Evolutionary conservation across 495 filamentous ascomycete species (phyloP).

Genomic region (Penicillium malachiteum): DNA sequence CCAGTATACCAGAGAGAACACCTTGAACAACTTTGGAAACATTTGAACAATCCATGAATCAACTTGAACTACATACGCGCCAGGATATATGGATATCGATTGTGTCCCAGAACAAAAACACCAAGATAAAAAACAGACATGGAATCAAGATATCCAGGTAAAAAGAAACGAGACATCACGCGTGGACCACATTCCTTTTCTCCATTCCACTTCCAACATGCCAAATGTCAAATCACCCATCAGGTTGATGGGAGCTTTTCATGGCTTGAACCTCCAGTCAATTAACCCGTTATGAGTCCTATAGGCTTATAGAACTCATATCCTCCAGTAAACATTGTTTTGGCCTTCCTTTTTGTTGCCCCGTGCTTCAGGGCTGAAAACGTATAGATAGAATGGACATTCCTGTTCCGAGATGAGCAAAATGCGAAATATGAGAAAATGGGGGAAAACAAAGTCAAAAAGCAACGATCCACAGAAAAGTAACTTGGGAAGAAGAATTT

Average conservation of each 20-base stretch:
- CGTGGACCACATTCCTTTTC: neutral
- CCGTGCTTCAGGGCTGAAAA: neutral
- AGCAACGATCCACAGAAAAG: neutral
- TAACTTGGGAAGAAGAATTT: constrained; percentile 7
- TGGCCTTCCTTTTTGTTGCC: neutral
- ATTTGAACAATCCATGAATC: neutral
- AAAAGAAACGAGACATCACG: constrained; percentile 2
- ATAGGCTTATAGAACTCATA: neutral
- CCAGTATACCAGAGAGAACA: too few relatives aligned
- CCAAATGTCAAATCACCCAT: neutral
- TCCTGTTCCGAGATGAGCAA: constrained; percentile 5
- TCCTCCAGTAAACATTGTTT: neutral
- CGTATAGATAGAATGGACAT: neutral
- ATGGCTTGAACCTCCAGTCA: neutral
- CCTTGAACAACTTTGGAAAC: neutral
- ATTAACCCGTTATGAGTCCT: neutral
- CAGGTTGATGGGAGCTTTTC: too few relatives aligned
- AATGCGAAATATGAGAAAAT: neutral
- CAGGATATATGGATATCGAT: neutral
- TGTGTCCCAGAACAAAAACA: neutral
- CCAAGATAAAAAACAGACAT: neutral
- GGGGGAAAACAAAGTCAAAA: too few relatives aligned
- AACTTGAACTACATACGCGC: neutral
- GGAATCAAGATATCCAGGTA: neutral
- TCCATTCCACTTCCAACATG: neutral